Percentiles rank a stretch among this genome's conserved stretches.
These are phyloP conservation scores for Marsdenia floribunda DNA, from an alignment of 257 asterid genomes.

Conservation along the genomic window DNA sequence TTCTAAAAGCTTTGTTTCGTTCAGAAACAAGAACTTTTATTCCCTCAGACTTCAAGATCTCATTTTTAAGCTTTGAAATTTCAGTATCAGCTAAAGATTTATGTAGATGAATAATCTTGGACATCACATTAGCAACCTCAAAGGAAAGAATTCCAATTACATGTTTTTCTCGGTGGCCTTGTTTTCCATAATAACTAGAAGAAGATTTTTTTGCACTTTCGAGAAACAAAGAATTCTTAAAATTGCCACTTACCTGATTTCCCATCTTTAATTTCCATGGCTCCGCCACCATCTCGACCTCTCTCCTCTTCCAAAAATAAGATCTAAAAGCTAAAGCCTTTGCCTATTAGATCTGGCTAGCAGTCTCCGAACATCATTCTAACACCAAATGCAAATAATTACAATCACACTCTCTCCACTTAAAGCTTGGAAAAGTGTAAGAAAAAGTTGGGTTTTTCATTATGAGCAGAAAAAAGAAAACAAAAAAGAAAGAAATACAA, in stretches of 20 bases:
- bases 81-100: constrained; percentile 68
- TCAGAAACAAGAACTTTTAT: constrained; percentile 53
- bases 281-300: constrained; percentile 79
- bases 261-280: constrained; percentile 82
- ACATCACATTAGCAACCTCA: constrained; percentile 97
- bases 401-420: neutral
- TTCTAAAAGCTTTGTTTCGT: constrained; percentile 62
- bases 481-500: neutral
- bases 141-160: constrained; percentile 76
- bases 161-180: constrained; percentile 32
- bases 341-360: constrained; percentile 45
- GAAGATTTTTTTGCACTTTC: constrained; percentile 52
- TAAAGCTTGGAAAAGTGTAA: neutral
- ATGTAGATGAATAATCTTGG: constrained; percentile 73
- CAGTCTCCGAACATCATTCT: constrained; percentile 11
- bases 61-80: constrained; percentile 59
- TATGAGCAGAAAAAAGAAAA: neutral
- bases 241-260: constrained; percentile 83
- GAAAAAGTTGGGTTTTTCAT: constrained; percentile 9
- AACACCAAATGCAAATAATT: neutral
- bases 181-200: constrained; percentile 33
- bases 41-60: constrained; percentile 70
- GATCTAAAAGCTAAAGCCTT: constrained; percentile 21
- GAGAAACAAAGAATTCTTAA: constrained; percentile 62
- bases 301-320: constrained; percentile 18